Percentiles rank a stretch among this genome's conserved stretches.
These are phyloP conservation scores for Adiantum capillusveneris DNA, from an alignment of 75 land plant species.

Conservation along the genomic window DNA sequence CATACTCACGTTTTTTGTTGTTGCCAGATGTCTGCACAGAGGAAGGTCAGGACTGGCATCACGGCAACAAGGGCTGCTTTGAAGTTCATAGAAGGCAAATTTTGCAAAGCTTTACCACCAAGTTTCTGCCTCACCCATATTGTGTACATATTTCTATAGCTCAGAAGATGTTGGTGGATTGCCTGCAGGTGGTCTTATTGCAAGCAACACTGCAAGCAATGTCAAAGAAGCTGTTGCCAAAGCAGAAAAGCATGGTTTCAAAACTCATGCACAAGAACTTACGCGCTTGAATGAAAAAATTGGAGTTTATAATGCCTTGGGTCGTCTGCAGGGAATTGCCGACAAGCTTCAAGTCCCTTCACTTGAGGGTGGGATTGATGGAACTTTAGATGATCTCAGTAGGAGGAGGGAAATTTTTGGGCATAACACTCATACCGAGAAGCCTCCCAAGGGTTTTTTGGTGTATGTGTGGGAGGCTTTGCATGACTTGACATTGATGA, in stretches of 20 bases:
- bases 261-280: conserved; percentile 58
- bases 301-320: conserved; percentile 45
- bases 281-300: conserved; percentile 67
- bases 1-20: background rate
- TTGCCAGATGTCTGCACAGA: conserved; percentile 3
- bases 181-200: too few species aligned
- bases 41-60: conserved; percentile 5
- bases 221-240: conserved; percentile 44
- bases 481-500: conserved; percentile 70
- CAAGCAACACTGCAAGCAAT: conserved; percentile 20
- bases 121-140: too few species aligned
- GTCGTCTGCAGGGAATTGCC: conserved; percentile 60
- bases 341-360: conserved; percentile 48
- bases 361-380: conserved; percentile 27
- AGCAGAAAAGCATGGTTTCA: conserved; percentile 59
- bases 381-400: conserved; percentile 20
- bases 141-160: too few species aligned
- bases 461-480: conserved; percentile 77
- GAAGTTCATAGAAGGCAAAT: conserved; percentile 38
- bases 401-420: conserved; percentile 57
- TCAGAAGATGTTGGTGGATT: too few species aligned
- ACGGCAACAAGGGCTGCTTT: conserved; percentile 55
- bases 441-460: conserved; percentile 58
- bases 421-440: conserved; percentile 52
- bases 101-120: background rate